phyloP scores from a whole-genome alignment of 2,329 filamentous ascomycete genomes.

The Chaetomium sp. region DNA sequence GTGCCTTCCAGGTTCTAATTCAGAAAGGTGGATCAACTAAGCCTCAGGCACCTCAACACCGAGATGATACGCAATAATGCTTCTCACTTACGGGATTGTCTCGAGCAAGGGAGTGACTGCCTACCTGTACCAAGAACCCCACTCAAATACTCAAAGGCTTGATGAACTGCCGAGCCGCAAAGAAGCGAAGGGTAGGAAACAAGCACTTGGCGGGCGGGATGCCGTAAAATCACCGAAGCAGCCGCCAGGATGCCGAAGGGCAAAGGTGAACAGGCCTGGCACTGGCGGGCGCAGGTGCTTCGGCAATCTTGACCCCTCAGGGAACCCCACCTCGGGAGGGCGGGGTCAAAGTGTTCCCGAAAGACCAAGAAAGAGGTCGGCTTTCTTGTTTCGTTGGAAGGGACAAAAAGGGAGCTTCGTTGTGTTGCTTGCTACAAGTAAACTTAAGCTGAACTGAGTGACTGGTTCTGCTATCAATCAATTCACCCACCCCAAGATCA shows the following conservation, averaged over 20 bases:
- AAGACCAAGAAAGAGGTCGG: background rate
- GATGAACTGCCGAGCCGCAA: constrained; percentile 16
- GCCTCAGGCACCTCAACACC: background rate
- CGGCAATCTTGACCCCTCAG: constrained; percentile 24
- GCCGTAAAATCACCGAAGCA: constrained; percentile 35
- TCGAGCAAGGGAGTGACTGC: background rate
- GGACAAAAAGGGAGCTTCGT: constrained; percentile 8
- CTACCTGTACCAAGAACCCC: background rate
- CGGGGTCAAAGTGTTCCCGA: constrained; percentile 16
- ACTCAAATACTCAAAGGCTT: background rate
- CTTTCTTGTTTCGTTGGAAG: background rate
- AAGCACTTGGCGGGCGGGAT: constrained; percentile 25
- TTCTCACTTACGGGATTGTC: background rate
- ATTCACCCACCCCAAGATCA: background rate
- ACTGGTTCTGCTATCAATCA: background rate
- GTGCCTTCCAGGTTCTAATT: background rate
- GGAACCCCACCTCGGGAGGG: constrained; percentile 30
- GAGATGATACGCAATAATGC: background rate
- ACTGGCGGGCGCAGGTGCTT: constrained; percentile 6
- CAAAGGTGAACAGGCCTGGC: constrained; percentile 14
- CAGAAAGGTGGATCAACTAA: background rate
- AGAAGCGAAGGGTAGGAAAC: background rate
- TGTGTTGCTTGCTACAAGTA: background rate
- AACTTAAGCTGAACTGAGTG: background rate
- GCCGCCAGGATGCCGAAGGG: constrained; percentile 14